Conservation (phyloP, 2,329 filamentous ascomycete genomes). For the Arthrobotrys megalospora region DNA sequence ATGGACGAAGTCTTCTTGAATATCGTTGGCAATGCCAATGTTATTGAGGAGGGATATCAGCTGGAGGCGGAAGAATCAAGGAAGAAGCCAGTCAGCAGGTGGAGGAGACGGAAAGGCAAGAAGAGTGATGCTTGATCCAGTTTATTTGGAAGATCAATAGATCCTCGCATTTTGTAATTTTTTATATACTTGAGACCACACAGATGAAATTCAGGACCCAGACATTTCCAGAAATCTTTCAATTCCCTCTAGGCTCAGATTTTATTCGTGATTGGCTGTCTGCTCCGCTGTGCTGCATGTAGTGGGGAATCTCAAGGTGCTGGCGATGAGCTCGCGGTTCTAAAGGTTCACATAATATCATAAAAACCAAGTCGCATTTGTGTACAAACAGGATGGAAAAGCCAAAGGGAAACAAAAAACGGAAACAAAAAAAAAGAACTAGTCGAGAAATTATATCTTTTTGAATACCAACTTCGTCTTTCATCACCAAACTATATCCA, state of each 20-base stretch:
- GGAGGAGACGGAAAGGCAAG: constrained; percentile 41
- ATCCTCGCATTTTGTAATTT: background rate
- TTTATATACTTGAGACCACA: background rate
- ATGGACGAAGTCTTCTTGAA: constrained; percentile 91
- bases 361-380: constrained; percentile 27
- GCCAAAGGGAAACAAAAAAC: background rate
- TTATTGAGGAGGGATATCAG: constrained; percentile 77
- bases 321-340: constrained; percentile 14
- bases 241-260: too few relatives aligned
- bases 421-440: constrained; percentile 1
- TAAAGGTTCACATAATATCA: constrained; percentile 21
- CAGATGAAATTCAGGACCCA: too few relatives aligned
- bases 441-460: constrained; percentile 18
- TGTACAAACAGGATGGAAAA: background rate
- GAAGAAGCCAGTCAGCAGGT: constrained; percentile 39
- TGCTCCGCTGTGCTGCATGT: too few relatives aligned
- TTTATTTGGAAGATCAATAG: too few relatives aligned
- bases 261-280: too few relatives aligned
- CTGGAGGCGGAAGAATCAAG: constrained; percentile 56
- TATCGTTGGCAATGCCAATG: constrained; percentile 85
- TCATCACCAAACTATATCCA: background rate
- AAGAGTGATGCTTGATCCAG: background rate
- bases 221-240: too few relatives aligned
- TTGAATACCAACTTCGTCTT: background rate
- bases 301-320: too few relatives aligned